These are phyloP conservation scores for Lodderomyces pseudojiufengensis DNA, from an alignment of 1,139 yeast species.

Conservation along the genomic window DNA sequence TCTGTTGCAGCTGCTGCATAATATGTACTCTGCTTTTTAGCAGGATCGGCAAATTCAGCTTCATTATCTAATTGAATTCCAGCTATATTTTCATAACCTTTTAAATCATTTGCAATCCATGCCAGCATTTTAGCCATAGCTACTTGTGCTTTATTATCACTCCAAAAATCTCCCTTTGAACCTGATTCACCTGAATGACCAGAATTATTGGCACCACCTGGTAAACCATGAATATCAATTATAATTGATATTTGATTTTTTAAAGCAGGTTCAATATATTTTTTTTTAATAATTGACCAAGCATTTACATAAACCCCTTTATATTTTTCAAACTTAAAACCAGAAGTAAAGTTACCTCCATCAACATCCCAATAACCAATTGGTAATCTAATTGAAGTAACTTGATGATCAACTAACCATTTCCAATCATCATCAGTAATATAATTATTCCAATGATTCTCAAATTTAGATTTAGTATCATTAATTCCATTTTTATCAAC, in stretches of 20 bases:
- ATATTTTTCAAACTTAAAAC: slow-evolving; percentile 58
- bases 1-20: slow-evolving; percentile 65
- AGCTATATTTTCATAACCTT: slow-evolving; percentile 58
- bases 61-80: slow-evolving; percentile 89
- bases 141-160: slow-evolving; percentile 38
- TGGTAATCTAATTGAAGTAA: slow-evolving; percentile 79
- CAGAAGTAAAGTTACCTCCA: slow-evolving; percentile 55
- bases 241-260: slow-evolving; percentile 63
- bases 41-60: slow-evolving; percentile 55
- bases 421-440: slow-evolving; percentile 72
- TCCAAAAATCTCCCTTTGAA: slow-evolving; percentile 62
- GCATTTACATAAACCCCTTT: slow-evolving; percentile 61
- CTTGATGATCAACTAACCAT: slow-evolving; percentile 63
- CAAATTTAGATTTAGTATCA: slow-evolving; percentile 53
- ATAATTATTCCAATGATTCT: slow-evolving; percentile 67
- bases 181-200: slow-evolving; percentile 74
- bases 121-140: slow-evolving; percentile 50
- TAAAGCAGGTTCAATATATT: slow-evolving; percentile 54
- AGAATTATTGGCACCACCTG: slow-evolving; percentile 79
- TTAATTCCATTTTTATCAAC: slow-evolving; percentile 50
- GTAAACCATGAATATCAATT: slow-evolving; percentile 84
- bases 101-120: slow-evolving; percentile 61
- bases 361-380: slow-evolving; percentile 86
- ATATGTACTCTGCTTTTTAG: slow-evolving; percentile 52
- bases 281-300: slow-evolving; percentile 57